Evolutionary conservation across 2,329 filamentous ascomycete species (phyloP).

Genomic region (Fusarium proliferatum): DNA sequence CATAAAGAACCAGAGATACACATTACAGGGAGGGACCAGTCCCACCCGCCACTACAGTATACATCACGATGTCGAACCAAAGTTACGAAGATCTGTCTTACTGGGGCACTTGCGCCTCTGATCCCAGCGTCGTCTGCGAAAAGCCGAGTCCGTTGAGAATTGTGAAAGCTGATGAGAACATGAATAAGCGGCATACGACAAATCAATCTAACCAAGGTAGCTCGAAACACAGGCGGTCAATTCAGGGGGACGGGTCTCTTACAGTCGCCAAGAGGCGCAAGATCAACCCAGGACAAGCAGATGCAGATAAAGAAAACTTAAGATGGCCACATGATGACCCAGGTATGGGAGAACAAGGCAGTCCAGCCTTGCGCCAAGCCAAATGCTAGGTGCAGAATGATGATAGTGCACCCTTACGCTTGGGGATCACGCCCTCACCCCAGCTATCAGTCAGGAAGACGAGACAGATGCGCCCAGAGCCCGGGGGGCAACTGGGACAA

Average conservation of each 20-base stretch:
- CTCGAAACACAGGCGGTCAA: neutral
- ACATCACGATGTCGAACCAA: conserved; percentile 51
- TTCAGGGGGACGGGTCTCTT: conserved; percentile 41
- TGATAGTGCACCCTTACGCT: conserved; percentile 18
- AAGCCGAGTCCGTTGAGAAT: conserved; percentile 62
- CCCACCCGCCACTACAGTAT: neutral
- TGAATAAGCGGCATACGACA: conserved; percentile 23
- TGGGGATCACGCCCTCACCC: conserved; percentile 4
- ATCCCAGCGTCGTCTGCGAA: conserved; percentile 36
- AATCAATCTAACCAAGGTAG: conserved; percentile 46
- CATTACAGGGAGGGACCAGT: neutral
- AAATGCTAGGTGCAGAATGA: conserved; percentile 20
- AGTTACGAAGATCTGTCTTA: conserved; percentile 40
- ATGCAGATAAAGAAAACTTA: conserved; percentile 36
- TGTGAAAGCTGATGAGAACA: conserved; percentile 52
- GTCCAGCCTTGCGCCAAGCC: conserved; percentile 3
- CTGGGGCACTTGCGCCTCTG: conserved; percentile 48
- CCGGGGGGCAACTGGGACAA: neutral
- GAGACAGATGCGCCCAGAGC: conserved; percentile 15
- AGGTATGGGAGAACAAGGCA: neutral
- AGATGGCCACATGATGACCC: neutral
- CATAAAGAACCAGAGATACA: neutral
- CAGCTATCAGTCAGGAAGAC: conserved; percentile 36
- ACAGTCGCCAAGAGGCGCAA: conserved; percentile 52
- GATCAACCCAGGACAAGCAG: conserved; percentile 5